A percentile compares a stretch with the other conserved stretches of the same genome.
These are phyloP conservation scores for Talaromyces islandicus DNA, from an alignment of 2,329 filamentous ascomycete genomes.

Conservation along the genomic window DNA sequence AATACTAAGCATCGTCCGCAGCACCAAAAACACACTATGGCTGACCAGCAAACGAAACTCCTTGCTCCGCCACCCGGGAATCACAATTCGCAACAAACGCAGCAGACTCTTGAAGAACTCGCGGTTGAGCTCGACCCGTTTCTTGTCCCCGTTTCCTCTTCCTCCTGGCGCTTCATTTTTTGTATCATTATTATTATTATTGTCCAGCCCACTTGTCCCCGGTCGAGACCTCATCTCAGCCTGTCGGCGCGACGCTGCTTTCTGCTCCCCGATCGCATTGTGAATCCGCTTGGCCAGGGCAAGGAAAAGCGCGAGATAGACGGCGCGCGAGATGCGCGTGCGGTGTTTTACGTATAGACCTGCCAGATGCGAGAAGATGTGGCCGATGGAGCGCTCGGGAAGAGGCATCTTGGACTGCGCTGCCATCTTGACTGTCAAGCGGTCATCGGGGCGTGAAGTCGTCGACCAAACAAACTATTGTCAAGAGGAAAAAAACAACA, in stretches of 20 bases:
- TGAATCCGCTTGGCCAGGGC: slow-evolving; percentile 81
- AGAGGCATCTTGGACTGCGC: slow-evolving; percentile 67
- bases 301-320: slow-evolving; percentile 77
- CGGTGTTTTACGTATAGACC: slow-evolving; percentile 72
- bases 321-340: slow-evolving; percentile 71
- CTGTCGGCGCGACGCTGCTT: slow-evolving; percentile 68
- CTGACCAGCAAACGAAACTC: slow-evolving; percentile 80
- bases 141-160: too few species aligned
- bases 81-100: slow-evolving; percentile 73
- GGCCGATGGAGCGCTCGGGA: slow-evolving; percentile 59
- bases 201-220: slow-evolving; percentile 35
- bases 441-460: background rate
- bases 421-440: slow-evolving; percentile 51
- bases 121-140: slow-evolving; percentile 82
- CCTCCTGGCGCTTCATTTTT: background rate
- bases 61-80: slow-evolving; percentile 84
- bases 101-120: slow-evolving; percentile 77
- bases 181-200: slow-evolving; percentile 12
- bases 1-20: slow-evolving; percentile 85
- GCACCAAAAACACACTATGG: slow-evolving; percentile 87
- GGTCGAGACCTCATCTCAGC: slow-evolving; percentile 54
- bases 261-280: slow-evolving; percentile 87
- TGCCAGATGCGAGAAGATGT: slow-evolving; percentile 61
- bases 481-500: background rate
- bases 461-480: background rate